Evolutionary conservation across 176 grass and related monocot genomes (phyloP), one percentile per base, ranked within the genome.

Genomic region (Lolium rigidum): DNA sequence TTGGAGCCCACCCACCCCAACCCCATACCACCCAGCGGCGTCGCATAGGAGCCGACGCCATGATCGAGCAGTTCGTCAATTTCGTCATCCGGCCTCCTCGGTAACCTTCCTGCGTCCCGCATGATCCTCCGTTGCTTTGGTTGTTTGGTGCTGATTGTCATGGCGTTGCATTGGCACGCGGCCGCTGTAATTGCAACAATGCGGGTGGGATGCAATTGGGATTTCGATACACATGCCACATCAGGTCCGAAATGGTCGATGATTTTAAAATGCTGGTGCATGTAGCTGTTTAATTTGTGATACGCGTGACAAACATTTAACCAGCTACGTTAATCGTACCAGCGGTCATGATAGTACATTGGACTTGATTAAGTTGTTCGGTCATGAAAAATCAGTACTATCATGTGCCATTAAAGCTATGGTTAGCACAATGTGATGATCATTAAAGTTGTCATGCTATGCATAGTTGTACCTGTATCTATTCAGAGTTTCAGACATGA

Each of bases 31-130:
- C 44, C 5, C n/a, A 51, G 25, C 28, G 48, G 82, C 69, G 13
- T 63, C 24, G 57, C 59, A 21, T 79, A 86, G 73, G 38, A 82
- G 71, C 71, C 56, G n/a, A n/a, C n/a, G 68, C 78, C 62, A 98
- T 95, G 93, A 98, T 98, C 68, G 96, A 98, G 81, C 96, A 98
- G 76, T 98, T 98, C 86, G 88, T 98, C 55, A 98, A 92, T 89
- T 95, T 95, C 84, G 96, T 98, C 78, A 98, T 98, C 80, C 86
- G 93, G 31, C 96, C 96, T 65, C 96, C 96, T 28, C 88, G 96
- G 96, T 95, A 90, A 65, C 71, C 63, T 28, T 20, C 10, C 67
- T 63, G 3, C 16, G 31, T 31, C 49, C 13, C 18, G 26, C 41
- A 73, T 70, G 46, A 43, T 43, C 6, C 41, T 5, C 3, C 2